phyloP scores from a whole-genome alignment of 257 asterid genomes.

The Plectranthus barbatus region DNA sequence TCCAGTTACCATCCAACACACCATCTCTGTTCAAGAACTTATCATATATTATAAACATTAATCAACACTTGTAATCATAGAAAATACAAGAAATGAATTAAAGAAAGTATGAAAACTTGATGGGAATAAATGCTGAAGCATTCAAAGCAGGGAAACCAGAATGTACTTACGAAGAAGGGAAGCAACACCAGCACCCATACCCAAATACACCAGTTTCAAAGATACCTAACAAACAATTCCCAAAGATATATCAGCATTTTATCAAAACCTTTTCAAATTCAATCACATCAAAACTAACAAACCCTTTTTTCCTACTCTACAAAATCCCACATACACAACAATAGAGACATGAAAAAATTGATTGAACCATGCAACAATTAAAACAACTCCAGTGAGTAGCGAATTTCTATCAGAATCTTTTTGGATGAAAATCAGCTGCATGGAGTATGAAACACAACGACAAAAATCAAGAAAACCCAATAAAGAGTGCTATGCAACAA shows the following conservation, averaged over 20 bases:
- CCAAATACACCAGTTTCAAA: constrained; percentile 51
- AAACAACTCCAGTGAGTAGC: no score
- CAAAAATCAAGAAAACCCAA: no score
- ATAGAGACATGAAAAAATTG: no score
- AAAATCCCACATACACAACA: no score
- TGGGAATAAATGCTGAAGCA: neutral
- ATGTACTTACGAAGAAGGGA: constrained; percentile 53
- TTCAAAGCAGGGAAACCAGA: neutral
- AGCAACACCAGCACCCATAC: constrained; percentile 46
- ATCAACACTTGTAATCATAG: neutral
- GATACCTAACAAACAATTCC: constrained; percentile 41
- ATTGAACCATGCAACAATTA: no score
- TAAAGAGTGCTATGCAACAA: no score
- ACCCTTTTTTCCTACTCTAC: no score
- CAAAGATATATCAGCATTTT: neutral
- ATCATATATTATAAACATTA: neutral
- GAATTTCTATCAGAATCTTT: no score
- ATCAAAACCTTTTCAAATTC: neutral
- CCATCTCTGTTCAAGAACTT: constrained; percentile 34
- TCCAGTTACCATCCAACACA: constrained; percentile 66
- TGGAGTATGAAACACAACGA: no score
- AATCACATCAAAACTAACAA: neutral
- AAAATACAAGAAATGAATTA: neutral
- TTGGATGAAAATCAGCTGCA: neutral
- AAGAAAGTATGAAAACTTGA: neutral